Evolutionary conservation across 805 yeast species (phyloP), one percentile per base, ranked within the genome.

Genomic region (Dipodascus albidus): DNA sequence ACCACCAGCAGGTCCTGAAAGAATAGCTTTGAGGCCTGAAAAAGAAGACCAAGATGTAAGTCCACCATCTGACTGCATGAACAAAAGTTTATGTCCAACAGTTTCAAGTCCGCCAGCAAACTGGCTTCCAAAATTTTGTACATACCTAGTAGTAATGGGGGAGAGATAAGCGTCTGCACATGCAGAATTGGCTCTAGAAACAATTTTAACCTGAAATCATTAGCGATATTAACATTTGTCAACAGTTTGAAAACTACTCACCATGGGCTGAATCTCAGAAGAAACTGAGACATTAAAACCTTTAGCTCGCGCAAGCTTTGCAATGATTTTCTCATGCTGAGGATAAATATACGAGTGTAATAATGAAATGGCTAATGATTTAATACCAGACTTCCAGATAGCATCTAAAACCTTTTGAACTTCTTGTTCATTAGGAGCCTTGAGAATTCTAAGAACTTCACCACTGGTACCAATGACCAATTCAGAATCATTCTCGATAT

Each of bases 1-100:
- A 50, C 98, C 98, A 41, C 98, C 98, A 8, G 98, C 98, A 2
- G 98, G 98, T 1, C 98, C 98, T 1, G 96, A 87, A 35, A 91
- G 69, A 50, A 91, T 85, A 2, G 98, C 96, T 60, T 81, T 77
- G 38, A 91, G 72, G 1, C 98, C 98, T 0, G 96, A 83, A 65
- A 91, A 91, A 50, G 79, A 76, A 21, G 80, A 73, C 62, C 93
- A 89, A 53, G 88, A 88, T 21, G 90, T 89, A 55, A 91, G 75
- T 1, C 98, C 98, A 54, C 98, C 98, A 66, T 91, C 96, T 11
- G 96, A 86, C 68, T 91, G 96, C 98, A 91, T 91, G 67, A 91
- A 91, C 53, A 64, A 57, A 56, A 54, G 69, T 60, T 54, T 65
- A 48, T 60, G 57, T 1, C 69, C 69, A 6, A 67, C 59, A 9